A percentile compares a stretch with the other conserved stretches of the same genome.
Conservation (phyloP, 768 basidiomycete genomes). For the Sarcodon sp. region DNA sequence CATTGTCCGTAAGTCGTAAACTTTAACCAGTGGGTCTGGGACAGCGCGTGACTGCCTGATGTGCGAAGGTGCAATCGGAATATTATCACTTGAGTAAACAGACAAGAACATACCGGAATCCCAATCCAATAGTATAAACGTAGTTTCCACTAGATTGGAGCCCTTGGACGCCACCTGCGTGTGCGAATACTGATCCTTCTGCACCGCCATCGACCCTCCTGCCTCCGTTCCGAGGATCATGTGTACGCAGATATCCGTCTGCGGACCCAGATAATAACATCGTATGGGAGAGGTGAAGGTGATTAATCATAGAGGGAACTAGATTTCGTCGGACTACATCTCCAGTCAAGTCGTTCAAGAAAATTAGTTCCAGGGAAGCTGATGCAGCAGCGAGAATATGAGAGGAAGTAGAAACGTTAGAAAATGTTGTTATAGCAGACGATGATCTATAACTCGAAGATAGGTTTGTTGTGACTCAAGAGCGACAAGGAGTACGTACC, state of each 20-base stretch:
- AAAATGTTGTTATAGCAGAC: conserved; percentile 24
- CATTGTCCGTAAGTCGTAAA: conserved; percentile 83
- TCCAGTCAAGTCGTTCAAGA: conserved; percentile 70
- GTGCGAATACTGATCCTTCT: conserved; percentile 59
- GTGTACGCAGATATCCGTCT: conserved; percentile 63
- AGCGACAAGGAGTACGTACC: conserved; percentile 27
- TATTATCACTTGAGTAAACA: not conserved
- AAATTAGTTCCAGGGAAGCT: conserved; percentile 42
- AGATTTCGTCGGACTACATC: conserved; percentile 41
- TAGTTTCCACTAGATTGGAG: conserved; percentile 70
- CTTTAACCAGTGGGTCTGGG: conserved; percentile 85
- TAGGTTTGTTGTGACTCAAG: not conserved
- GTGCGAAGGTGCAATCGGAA: not conserved
- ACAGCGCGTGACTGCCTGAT: conserved; percentile 75
- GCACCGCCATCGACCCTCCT: conserved; percentile 26
- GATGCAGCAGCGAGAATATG: conserved; percentile 50
- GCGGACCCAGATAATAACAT: conserved; percentile 53
- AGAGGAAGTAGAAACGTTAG: conserved; percentile 36
- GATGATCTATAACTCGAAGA: conserved; percentile 15
- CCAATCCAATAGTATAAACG: conserved; percentile 79
- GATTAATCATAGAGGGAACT: conserved; percentile 45
- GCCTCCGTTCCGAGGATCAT: conserved; percentile 54
- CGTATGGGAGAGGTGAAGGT: conserved; percentile 55
- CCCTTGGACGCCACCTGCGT: conserved; percentile 72
- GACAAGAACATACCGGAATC: conserved; percentile 46